These are phyloP conservation scores for Backusella luteola DNA, from an alignment of 192 early-diverging fungal species.

Conservation along the genomic window DNA sequence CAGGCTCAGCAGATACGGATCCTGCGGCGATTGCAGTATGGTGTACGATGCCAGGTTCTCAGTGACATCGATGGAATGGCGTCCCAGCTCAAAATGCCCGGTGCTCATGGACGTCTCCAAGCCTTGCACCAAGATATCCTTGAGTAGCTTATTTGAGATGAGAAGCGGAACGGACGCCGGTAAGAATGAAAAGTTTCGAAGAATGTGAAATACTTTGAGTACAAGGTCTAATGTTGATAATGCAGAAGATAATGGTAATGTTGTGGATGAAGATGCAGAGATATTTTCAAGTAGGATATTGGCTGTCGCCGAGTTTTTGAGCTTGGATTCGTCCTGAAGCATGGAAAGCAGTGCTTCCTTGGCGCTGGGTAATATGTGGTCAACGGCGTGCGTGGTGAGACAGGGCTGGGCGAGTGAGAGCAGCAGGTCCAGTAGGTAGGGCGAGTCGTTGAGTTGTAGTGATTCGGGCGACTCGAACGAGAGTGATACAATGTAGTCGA, in stretches of 20 bases:
- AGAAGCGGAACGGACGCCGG: conserved; percentile 50
- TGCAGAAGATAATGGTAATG: neutral
- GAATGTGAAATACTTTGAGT: conserved; percentile 64
- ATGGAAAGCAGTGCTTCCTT: neutral
- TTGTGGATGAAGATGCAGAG: neutral
- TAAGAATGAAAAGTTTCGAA: conserved; percentile 68
- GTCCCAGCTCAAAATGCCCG: conserved; percentile 52
- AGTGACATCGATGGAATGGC: conserved; percentile 60
- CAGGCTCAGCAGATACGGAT: neutral
- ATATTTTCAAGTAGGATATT: neutral
- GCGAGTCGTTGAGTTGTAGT: conserved; percentile 60
- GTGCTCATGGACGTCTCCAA: conserved; percentile 50
- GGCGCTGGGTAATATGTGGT: neutral
- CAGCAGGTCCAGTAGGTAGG: conserved; percentile 38
- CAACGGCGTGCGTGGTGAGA: neutral
- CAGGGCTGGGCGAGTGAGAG: neutral
- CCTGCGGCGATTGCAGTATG: conserved; percentile 18
- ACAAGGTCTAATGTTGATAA: conserved; percentile 15
- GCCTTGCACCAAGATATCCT: conserved; percentile 57
- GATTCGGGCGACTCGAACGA: conserved; percentile 54
- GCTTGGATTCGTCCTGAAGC: conserved; percentile 1
- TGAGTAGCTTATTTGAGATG: conserved; percentile 41
- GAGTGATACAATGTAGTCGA: conserved; percentile 62
- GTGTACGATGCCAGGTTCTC: conserved; percentile 57
- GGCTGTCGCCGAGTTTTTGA: neutral